Conservation (phyloP, 345 rosid genomes). For the Gossypium stocksii region DNA sequence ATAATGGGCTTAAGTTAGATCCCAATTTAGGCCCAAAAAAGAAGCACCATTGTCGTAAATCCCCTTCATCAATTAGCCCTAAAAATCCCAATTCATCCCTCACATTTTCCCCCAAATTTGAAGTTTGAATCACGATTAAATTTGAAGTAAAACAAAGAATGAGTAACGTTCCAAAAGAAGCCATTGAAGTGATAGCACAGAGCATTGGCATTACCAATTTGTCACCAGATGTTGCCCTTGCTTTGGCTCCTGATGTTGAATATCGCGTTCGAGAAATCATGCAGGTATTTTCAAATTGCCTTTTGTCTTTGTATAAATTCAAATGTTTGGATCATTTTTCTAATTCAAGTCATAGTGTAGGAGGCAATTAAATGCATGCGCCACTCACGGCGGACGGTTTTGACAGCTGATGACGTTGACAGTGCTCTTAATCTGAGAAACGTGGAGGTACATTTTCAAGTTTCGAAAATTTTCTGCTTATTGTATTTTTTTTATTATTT, state of each 20-base stretch:
- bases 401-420: slow-evolving; percentile 71
- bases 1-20: neutral
- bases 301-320: neutral
- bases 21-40: neutral
- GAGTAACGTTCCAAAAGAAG: slow-evolving; percentile 64
- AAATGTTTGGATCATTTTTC: slow-evolving; percentile 6
- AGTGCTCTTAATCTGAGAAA: slow-evolving; percentile 66
- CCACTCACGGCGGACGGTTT: slow-evolving; percentile 60
- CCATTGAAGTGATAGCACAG: slow-evolving; percentile 85
- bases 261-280: slow-evolving; percentile 79
- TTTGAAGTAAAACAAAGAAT: slow-evolving; percentile 18
- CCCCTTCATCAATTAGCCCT: neutral
- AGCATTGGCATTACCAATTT: slow-evolving; percentile 69
- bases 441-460: slow-evolving; percentile 50
- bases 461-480: neutral
- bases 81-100: neutral
- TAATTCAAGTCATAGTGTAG: slow-evolving; percentile 30
- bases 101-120: neutral
- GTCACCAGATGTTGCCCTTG: slow-evolving; percentile 59
- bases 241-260: slow-evolving; percentile 80
- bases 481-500: neutral
- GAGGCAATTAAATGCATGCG: slow-evolving; percentile 94
- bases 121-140: neutral
- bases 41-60: neutral
- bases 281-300: slow-evolving; percentile 45